Evolutionary conservation across 345 rosid genomes (phyloP), one percentile per base, ranked within the genome.

Genomic region (Toxicodendron radicans): DNA sequence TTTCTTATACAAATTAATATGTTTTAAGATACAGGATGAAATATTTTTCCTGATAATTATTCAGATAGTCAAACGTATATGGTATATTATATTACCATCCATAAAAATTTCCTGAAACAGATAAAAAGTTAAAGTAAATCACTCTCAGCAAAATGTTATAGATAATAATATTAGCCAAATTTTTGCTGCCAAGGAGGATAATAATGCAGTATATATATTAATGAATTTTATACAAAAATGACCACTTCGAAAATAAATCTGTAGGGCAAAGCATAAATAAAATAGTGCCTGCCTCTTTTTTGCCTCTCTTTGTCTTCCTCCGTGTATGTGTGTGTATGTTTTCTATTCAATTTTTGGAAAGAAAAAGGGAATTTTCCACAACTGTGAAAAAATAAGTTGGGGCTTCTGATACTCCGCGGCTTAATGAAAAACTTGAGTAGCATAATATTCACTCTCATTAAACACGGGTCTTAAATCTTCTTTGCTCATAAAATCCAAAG

Each of bases 391-490:
- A 1, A 59, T 21, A 41, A 10, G 41, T 24, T 48, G 56, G 17
- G 43, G 12, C 10, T 27, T 17, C n/a, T n/a, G n/a, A n/a, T n/a
- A n/a, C n/a, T n/a, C 20, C 43, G 10, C 18, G 43, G 53, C 70
- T 88, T 75, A 95, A 76, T 95, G 88, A 72, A 95, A 95, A 84
- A 95, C 98, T 78, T 93, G 98, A 74, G 97, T 87, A 20, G 99
- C 99, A 75, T 95, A 95, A 79, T 87, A 95, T 81, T 93, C 98
- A 72, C 99, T 95, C 87, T 95, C 97, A 35, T 90, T 95, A 72
- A 93, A 95, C 48, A 91, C 90, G 0, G 97, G 99, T 85, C 99
- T 90, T 67, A 95, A 82, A 81, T 95, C 99, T 86, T 95, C 99
- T 75, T 76, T 80, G 86, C 88, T 80, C 99, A 93, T 90, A 84